Base-by-base conservation (phyloP, 805 yeast genomes). In the Cyberlindnera amylophila region DNA sequence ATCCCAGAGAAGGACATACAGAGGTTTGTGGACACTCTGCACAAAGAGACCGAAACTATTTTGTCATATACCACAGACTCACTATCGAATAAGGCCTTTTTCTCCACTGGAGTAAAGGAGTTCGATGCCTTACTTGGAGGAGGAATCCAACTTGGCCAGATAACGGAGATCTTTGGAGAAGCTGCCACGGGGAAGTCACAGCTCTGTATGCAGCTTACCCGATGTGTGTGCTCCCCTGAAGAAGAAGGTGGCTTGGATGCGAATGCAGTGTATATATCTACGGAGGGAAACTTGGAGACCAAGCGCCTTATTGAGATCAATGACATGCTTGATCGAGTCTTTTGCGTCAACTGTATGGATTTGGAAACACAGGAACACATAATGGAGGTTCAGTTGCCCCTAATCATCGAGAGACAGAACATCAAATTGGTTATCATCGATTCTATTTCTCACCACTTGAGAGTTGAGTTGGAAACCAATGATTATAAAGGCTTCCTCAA, bases 131-230 rank as follows among this genome's bases (percentile, higher is more conserved):
- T 65, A 0, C 56, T 84, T 5, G 66, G 70, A 31, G 82, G 81
- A 4, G 91, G 90, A 0, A 66, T 83, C 4, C 71, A 66, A 2
- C 58, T 74, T 3, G 76, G 81, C 3, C 62, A 70, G 18, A 58
- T 84, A 2, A 81, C 89, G 0, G 98, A 90, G 64, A 58, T 91
- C 4, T 81, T 79, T 52, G 98, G 98, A 0, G 84, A 82, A 19
- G 79, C 95, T 38, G 86, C 95, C 0, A 74, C 85, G 1, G 98
- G 96, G 0, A 91, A 91, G 55, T 82, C 96, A 0, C 95, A 90
- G 51, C 63, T 90, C 4, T 64, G 85, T 19, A 71, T 82, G 66
- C 91, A 83, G 50, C 53, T 89, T 39, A 70, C 84, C 2, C 64
- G 79, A 3, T 65, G 79, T 2, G 77, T 81, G 11, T 88, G 82